These are phyloP conservation scores for Macrocybe sp. DNA, from an alignment of 1,284 basidiomycete species.

Conservation along the genomic window DNA sequence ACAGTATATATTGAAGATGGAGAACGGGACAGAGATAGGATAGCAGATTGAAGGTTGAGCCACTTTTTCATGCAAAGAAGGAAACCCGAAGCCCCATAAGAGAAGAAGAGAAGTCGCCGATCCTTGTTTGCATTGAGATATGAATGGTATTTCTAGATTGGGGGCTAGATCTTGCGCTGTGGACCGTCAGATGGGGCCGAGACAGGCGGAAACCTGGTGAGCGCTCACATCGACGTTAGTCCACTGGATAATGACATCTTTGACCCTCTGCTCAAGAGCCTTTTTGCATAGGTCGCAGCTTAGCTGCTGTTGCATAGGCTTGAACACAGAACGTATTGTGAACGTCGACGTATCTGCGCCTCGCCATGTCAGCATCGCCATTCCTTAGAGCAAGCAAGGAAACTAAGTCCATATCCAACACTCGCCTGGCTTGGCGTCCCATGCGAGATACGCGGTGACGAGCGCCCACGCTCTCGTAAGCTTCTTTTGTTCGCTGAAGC, in stretches of 20 bases:
- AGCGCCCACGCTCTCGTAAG: not conserved
- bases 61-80: too few relatives aligned
- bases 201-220: too few relatives aligned
- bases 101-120: too few relatives aligned
- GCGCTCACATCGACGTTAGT: not conserved
- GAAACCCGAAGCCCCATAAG: too few relatives aligned
- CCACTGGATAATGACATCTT: slow-evolving; percentile 1
- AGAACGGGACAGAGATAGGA: too few relatives aligned
- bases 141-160: too few relatives aligned
- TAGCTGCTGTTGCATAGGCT: not conserved
- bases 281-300: not conserved
- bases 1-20: too few relatives aligned
- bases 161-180: too few relatives aligned
- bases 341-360: not conserved
- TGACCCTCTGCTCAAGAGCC: not conserved
- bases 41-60: too few relatives aligned
- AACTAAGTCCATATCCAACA: not conserved
- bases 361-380: not conserved
- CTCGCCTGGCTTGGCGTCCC: not conserved
- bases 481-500: not conserved
- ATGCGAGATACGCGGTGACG: not conserved
- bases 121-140: too few relatives aligned
- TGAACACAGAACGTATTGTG: not conserved
- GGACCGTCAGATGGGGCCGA: too few relatives aligned
- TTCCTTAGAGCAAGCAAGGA: not conserved